A percentile compares a stretch with the other conserved stretches of the same genome.
phyloP scores from a whole-genome alignment of 164 flowering plant species.

The Cinnamomum chago region DNA sequence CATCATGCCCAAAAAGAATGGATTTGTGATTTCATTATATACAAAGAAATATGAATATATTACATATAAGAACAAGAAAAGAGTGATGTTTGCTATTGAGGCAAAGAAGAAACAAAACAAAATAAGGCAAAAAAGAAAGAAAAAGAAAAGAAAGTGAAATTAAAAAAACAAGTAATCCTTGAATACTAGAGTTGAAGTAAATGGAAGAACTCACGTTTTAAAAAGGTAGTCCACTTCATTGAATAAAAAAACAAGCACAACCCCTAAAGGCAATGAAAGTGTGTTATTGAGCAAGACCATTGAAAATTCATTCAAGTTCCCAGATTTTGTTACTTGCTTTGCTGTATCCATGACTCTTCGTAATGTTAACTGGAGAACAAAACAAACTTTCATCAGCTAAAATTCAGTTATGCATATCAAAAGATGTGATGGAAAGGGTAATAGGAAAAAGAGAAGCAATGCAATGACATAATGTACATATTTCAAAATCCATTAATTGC shows the following conservation, averaged over 20 bases:
- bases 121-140: neutral
- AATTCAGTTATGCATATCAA: no score
- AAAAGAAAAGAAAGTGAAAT: neutral
- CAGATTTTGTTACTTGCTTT: slow-evolving; percentile 86
- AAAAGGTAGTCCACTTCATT: slow-evolving; percentile 84
- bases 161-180: no score
- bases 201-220: slow-evolving; percentile 61
- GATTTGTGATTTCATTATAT: no score
- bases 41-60: no score
- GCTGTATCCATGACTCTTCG: slow-evolving; percentile 98
- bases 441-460: no score
- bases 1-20: no score
- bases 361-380: slow-evolving; percentile 60
- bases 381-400: neutral
- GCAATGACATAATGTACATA: no score
- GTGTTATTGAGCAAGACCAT: slow-evolving; percentile 96
- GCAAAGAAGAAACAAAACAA: no score
- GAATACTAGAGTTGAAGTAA: no score
- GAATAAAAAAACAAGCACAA: slow-evolving; percentile 63
- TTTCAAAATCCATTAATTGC: no score
- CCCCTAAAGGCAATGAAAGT: slow-evolving; percentile 86
- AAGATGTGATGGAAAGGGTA: no score
- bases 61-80: neutral
- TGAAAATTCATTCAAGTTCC: slow-evolving; percentile 87
- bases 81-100: neutral